Conservation (phyloP, 2,329 filamentous ascomycete species). For the Paramyrothecium sp. region DNA sequence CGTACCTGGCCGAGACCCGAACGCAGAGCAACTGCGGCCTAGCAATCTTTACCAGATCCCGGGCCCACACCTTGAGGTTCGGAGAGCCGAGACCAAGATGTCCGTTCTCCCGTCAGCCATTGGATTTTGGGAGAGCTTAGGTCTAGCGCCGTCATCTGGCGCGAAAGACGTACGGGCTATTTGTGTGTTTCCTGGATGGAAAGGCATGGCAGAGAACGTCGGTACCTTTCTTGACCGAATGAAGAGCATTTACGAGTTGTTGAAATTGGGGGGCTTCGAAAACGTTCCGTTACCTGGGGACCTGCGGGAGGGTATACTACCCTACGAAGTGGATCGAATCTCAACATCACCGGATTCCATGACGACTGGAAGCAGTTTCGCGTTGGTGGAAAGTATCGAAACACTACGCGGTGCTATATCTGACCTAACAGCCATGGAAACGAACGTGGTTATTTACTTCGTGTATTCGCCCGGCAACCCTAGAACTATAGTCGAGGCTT, state of each 20-base stretch:
- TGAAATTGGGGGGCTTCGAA: conserved; percentile 68
- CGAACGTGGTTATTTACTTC: conserved; percentile 74
- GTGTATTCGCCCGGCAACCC: conserved; percentile 66
- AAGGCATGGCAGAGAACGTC: conserved; percentile 60
- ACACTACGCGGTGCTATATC: conserved; percentile 46
- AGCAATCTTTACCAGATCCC: conserved; percentile 61
- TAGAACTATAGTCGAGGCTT: conserved; percentile 66
- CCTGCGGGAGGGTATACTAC: conserved; percentile 43
- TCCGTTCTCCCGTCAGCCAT: conserved; percentile 74
- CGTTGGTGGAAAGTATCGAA: conserved; percentile 47
- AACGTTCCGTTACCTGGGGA: conserved; percentile 41
- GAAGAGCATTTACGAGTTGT: conserved; percentile 69
- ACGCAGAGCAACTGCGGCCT: conserved; percentile 45
- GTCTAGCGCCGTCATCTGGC: conserved; percentile 69
- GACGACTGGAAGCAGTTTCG: conserved; percentile 40
- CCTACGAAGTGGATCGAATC: conserved; percentile 48
- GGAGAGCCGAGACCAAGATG: conserved; percentile 65
- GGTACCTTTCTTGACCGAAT: conserved; percentile 66
- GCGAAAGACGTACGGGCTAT: conserved; percentile 69
- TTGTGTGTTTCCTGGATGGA: conserved; percentile 67
- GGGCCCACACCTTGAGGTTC: conserved; percentile 70
- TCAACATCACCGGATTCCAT: conserved; percentile 38
- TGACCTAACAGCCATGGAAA: conserved; percentile 39
- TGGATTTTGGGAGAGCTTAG: conserved; percentile 79
- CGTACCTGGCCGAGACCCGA: conserved; percentile 37